Evolutionary conservation across 225 moss, liverwort and hornwort genomes (phyloP), one percentile per base, ranked within the genome.

Genomic region (Sphagnum tenellum): DNA sequence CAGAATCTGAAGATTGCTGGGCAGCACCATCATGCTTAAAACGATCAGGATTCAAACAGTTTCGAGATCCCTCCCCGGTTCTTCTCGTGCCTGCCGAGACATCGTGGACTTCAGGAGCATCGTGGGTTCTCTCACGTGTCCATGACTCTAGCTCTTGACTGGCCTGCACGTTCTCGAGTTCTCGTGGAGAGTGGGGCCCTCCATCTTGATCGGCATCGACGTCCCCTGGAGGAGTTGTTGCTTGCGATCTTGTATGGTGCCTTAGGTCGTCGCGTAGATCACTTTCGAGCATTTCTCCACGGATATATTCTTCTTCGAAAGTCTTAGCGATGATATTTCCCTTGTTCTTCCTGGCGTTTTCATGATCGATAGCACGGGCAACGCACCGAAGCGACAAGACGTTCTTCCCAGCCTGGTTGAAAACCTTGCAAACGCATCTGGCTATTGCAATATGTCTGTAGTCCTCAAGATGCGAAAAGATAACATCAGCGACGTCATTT

Each of bases 381-480:
- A 49, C 58, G 5, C 72, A 46, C 9, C 72, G 75, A 12, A 82
- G 5, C 9, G 75, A 75, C 4, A 51, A 62, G 4, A 78, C 65
- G n/a, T 54, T 44, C 0, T 75, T 68, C 2, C 70, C 78, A 6
- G 67, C 68, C 1, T 45, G 9, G 4, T 7, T 0, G 48, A 75
- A 73, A 4, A 65, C 70, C 11, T 44, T 73, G 53, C 73, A 68
- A 47, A 60, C 73, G 0, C 5, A 9, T 44, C 75, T 70, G 6
- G 45, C 70, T 2, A 0, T 29, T 3, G 4, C 54, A 10, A 82
- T 12, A 13, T 3, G 0, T 60, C 11, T 65, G 9, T 63, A 67
- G 57, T 82, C 70, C 9, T 65, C 68, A 1, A 75, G 69, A 2
- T 65, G 68, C 55, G 75, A 72, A 5, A 82, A 29, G 29, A 29